A percentile compares a stretch with the other conserved stretches of the same genome.
Evolutionary conservation across 306 rosid genomes (phyloP).

Genomic region (Rubus parviflorus): DNA sequence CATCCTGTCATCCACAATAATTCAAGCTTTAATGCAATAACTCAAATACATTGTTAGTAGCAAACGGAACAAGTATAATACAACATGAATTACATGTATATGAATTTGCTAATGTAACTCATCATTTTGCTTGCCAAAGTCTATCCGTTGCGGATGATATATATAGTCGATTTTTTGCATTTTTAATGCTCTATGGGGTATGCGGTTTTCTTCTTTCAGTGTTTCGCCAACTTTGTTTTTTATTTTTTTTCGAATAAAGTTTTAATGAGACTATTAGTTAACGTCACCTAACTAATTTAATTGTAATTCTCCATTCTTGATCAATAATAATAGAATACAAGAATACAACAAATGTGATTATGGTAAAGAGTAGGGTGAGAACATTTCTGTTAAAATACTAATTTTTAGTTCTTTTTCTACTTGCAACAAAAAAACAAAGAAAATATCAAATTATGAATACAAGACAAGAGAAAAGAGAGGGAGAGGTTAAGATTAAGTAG

Average conservation of each 20-base stretch:
- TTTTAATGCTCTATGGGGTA: background rate
- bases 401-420: background rate
- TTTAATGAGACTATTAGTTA: too few relatives aligned
- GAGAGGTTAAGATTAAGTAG: background rate
- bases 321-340: too few relatives aligned
- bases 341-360: too few relatives aligned
- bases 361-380: background rate
- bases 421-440: background rate
- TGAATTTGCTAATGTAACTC: too few relatives aligned
- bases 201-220: too few relatives aligned
- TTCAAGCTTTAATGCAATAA: background rate
- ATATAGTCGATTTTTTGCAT: background rate
- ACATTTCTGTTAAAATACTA: background rate
- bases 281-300: too few relatives aligned
- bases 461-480: background rate
- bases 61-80: too few relatives aligned
- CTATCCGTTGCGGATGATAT: background rate
- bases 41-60: too few relatives aligned
- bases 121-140: too few relatives aligned
- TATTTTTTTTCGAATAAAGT: too few relatives aligned
- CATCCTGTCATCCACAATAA: background rate
- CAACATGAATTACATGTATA: too few relatives aligned
- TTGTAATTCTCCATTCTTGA: too few relatives aligned
- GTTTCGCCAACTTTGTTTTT: background rate
- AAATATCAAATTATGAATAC: background rate